phyloP scores from a whole-genome alignment of 2,329 filamentous ascomycete species.

The Pseudocercospora macadamiae region DNA sequence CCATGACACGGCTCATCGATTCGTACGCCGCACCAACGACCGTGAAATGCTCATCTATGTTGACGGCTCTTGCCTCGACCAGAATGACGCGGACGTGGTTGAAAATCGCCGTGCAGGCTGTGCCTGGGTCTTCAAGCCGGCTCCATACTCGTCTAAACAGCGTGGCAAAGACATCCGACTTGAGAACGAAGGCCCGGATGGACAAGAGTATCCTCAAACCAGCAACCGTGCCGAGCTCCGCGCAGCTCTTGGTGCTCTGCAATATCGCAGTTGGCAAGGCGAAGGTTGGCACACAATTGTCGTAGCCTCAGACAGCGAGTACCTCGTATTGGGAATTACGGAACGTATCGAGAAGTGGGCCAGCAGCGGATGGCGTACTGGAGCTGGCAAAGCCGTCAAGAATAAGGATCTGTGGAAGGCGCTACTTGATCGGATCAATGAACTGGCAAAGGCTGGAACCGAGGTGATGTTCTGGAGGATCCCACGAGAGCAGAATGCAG shows the following conservation, averaged over 20 bases:
- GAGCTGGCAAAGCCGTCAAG: not conserved
- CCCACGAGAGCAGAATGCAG: conserved; percentile 1
- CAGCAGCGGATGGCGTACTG: not conserved
- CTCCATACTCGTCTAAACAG: not conserved
- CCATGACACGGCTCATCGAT: not conserved
- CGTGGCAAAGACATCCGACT: not conserved
- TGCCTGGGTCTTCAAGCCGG: conserved; percentile 1
- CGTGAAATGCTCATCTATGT: conserved; percentile 5
- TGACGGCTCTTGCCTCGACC: conserved; percentile 4
- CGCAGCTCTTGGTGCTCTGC: conserved; percentile 1
- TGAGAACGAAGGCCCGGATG: conserved; percentile 1
- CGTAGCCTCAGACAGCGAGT: conserved; percentile 11
- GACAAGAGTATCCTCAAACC: not conserved
- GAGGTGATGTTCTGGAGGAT: conserved; percentile 13
- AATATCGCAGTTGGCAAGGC: conserved; percentile 9
- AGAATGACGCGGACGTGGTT: not conserved
- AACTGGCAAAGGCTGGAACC: not conserved
- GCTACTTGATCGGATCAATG: conserved; percentile 5
- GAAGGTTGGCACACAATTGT: not conserved
- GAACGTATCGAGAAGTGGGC: conserved; percentile 9
- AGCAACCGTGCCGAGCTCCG: conserved; percentile 15
- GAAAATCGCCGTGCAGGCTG: not conserved
- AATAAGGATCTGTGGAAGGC: conserved; percentile 6
- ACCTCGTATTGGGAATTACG: conserved; percentile 7
- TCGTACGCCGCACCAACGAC: conserved; percentile 2